Evolutionary conservation across 1,284 basidiomycete genomes (phyloP), one percentile per base, ranked within the genome.

Genomic region (Boletus mariae): DNA sequence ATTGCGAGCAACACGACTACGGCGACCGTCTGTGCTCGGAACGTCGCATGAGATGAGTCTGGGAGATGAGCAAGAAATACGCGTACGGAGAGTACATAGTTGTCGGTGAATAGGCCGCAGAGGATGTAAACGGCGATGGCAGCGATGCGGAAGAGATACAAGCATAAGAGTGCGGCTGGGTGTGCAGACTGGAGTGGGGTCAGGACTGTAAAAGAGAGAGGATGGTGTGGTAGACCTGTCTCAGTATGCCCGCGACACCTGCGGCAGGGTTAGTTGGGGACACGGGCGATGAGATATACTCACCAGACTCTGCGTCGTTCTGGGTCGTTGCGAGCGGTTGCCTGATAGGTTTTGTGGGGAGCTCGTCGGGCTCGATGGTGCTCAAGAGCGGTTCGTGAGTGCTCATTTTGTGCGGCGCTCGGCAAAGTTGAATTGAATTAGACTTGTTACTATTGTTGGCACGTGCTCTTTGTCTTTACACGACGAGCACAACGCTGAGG

Each of bases 1-100:
- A 94, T 88, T 1, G 94, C 89, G 32, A 98, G 80, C 23, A 98
- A 76, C 1, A 96, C 85, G 23, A 97, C 94, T 0, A 97, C 94
- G 9, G 85, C 73, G 2, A 97, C 94, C 15, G 93, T 95, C 90
- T 95, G 66, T 12, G 20, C 41, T 46, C 43, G 46, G 47, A 38
- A n/a, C n/a, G 15, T 44, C 9, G 38, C 28, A 32, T 51, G 42
- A 56, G 52, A 45, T 17, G 45, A 13, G 42, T 10, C n/a, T 29
- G 46, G 43, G 34, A 45, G 34, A 47, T 47, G 25, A 38, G 4
- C 37, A 20, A 25, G 47, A 1, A 23, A 45, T 10, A 47, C 13
- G 75, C 88, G 64, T 54, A 94, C 92, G 42, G 90, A 91, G 52
- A 96, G 77, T 20, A 95, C 92, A 70, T 92, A 96, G 66, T 94